Base-by-base conservation (phyloP, 169 alveolate species). In the Eimeria falciformis region DNA sequence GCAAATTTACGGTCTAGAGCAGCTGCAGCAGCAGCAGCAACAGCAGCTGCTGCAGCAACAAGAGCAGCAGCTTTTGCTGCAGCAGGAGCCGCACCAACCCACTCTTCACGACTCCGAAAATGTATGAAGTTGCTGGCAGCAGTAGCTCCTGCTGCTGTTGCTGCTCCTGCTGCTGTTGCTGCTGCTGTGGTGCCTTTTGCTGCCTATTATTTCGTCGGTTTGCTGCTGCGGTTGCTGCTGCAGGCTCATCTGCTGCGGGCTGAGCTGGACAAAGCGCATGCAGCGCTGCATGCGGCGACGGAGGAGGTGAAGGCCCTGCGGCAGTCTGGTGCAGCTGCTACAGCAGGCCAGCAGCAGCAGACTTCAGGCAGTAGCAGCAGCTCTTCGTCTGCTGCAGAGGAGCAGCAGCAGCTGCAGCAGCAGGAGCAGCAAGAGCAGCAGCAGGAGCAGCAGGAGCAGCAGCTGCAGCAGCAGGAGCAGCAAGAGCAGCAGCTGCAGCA, bases 11-110 rank as follows among this genome's bases (percentile, higher is more conserved):
- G 12, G 37, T n/a, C 25, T 62, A 62, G 73, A 62, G 25, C 73
- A 62, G 73, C 73, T 18, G 73, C 73, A 18, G 73, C 73, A 62
- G 29, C 73, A 62, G 73, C 73, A 18, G 73, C 73, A 62, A 29
- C 73, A 62, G 25, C 17, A n/a, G 17, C 25, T 62, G 73, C 17
- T 62, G 73, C 23, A 50, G 62, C 62, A 0, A 50, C 62, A 1
- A 50, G 23, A 21, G 62, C 18, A 50, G 11, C 62, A 50, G 18
- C 62, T 50, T 50, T 50, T 50, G 0, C 1, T 50, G n/a, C n/a
- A n/a, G n/a, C 62, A 50, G n/a, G 62, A 50, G 62, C 62, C 7
- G 62, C 62, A 50, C 62, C 62, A 50, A 50, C 62, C n/a, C 14
- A 50, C 7, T 14, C n/a, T 7, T 14, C 62, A 7, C 62, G n/a